phyloP scores from a whole-genome alignment of 129 eudicot genomes.

The Flaveria linearis region DNA sequence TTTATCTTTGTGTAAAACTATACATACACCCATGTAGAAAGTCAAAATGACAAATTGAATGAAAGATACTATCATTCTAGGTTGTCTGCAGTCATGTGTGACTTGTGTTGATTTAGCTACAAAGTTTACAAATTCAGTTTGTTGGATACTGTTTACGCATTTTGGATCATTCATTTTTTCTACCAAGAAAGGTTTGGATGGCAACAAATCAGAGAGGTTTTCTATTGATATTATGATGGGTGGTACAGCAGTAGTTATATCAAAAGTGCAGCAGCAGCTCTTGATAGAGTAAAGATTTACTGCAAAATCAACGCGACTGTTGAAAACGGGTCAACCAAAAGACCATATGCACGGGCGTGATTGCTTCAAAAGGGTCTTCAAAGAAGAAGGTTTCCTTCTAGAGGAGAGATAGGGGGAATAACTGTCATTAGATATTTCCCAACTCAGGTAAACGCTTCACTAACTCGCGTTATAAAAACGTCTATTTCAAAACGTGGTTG shows the following conservation, averaged over 20 bases:
- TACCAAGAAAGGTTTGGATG: too few relatives aligned
- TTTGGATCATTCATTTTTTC: background rate
- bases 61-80: too few relatives aligned
- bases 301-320: background rate
- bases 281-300: slow-evolving; percentile 48
- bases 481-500: slow-evolving; percentile 6
- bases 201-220: slow-evolving; percentile 47
- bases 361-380: slow-evolving; percentile 68
- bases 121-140: too few relatives aligned
- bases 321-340: slow-evolving; percentile 69
- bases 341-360: slow-evolving; percentile 63
- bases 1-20: too few relatives aligned
- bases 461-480: background rate
- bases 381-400: slow-evolving; percentile 94
- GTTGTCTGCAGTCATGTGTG: too few relatives aligned
- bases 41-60: background rate
- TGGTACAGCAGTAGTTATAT: slow-evolving; percentile 72
- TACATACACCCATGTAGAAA: too few relatives aligned
- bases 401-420: slow-evolving; percentile 99
- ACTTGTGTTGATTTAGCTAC: too few relatives aligned
- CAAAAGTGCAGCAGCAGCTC: slow-evolving; percentile 90
- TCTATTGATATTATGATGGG: slow-evolving; percentile 77
- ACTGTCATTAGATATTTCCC: slow-evolving; percentile 89
- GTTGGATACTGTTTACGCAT: too few relatives aligned
- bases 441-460: slow-evolving; percentile 42